Percentiles rank a stretch among this genome's conserved stretches.
phyloP scores from a whole-genome alignment of 176 grass and related monocot species.

The Lolium multiflorum region DNA sequence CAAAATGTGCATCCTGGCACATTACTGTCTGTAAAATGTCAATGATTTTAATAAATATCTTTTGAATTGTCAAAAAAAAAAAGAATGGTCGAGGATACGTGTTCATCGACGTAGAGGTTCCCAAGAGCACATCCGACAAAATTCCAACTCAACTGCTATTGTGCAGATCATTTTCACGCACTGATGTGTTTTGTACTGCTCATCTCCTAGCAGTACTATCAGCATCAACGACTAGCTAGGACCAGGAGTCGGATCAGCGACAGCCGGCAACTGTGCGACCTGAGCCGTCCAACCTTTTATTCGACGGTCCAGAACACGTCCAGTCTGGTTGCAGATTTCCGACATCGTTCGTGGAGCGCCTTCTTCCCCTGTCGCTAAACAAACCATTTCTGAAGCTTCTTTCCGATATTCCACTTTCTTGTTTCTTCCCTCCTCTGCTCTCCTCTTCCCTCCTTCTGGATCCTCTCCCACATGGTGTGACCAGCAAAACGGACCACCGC shows the following conservation, averaged over 20 bases:
- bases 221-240: not conserved
- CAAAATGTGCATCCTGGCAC: too few species aligned
- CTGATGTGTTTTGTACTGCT: too few species aligned
- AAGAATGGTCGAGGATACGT: too few species aligned
- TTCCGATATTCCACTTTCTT: constrained; percentile 42
- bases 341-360: constrained; percentile 1
- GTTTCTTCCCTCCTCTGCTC: constrained; percentile 25
- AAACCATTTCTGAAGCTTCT: constrained; percentile 30
- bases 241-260: not conserved
- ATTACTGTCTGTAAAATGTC: too few species aligned
- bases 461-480: constrained; percentile 52
- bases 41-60: too few species aligned
- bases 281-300: not conserved
- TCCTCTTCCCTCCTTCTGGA: not conserved
- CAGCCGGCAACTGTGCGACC: not conserved
- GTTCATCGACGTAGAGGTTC: too few species aligned
- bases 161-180: too few species aligned
- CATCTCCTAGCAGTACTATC: not conserved
- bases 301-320: not conserved
- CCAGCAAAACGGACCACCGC: not conserved
- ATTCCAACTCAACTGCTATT: too few species aligned
- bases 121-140: too few species aligned
- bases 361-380: constrained; percentile 16
- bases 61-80: too few species aligned
- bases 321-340: not conserved